A percentile compares a stretch with the other conserved stretches of the same genome.
Conservation (phyloP, 2,329 filamentous ascomycete genomes). For the Arthroderma sp. region DNA sequence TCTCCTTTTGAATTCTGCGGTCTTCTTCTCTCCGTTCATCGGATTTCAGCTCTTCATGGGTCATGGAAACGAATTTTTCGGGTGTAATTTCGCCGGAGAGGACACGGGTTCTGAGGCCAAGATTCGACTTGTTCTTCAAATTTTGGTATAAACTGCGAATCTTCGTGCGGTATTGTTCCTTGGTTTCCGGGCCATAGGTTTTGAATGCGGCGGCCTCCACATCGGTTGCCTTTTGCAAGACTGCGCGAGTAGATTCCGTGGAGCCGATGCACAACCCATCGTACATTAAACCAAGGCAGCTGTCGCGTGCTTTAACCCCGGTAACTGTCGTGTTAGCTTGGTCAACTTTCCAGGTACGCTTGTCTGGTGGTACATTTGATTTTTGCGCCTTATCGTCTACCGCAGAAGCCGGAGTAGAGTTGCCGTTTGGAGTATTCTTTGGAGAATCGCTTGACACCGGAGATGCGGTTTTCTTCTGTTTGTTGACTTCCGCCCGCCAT, state of each 20-base stretch:
- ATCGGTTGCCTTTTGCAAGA: constrained; percentile 55
- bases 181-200: constrained; percentile 56
- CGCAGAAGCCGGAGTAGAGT: constrained; percentile 39
- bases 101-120: constrained; percentile 61
- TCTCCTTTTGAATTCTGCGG: constrained; percentile 67
- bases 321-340: constrained; percentile 67
- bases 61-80: constrained; percentile 71
- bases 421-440: constrained; percentile 40
- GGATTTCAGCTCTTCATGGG: constrained; percentile 80
- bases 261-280: constrained; percentile 74
- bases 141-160: constrained; percentile 89
- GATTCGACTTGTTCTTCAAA: constrained; percentile 83
- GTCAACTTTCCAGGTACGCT: constrained; percentile 72
- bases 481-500: constrained; percentile 38
- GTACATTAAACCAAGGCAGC: constrained; percentile 82
- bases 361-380: constrained; percentile 51
- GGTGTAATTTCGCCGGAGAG: constrained; percentile 60
- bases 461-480: constrained; percentile 38
- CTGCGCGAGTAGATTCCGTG: constrained; percentile 44
- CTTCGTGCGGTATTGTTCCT: constrained; percentile 68
- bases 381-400: constrained; percentile 41
- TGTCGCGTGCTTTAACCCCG: constrained; percentile 61
- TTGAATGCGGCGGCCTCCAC: constrained; percentile 68
- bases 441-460: constrained; percentile 30
- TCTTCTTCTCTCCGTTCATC: constrained; percentile 68